Percentiles rank a stretch among this genome's conserved stretches.
Conservation (phyloP, 2,329 filamentous ascomycete genomes). For the Elsinoe batatas region DNA sequence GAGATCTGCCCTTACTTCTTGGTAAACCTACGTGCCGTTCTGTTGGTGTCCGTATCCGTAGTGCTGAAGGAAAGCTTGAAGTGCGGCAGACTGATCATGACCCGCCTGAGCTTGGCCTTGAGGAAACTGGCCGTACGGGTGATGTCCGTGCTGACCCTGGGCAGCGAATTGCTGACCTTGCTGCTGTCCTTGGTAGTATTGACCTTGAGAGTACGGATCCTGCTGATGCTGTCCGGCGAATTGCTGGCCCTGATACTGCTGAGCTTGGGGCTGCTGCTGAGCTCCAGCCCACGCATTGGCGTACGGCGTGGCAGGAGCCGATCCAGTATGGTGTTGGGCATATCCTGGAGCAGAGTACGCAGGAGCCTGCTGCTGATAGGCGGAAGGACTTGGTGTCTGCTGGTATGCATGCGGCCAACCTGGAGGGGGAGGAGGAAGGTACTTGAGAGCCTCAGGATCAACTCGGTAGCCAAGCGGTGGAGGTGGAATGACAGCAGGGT, state of each 20-base stretch:
- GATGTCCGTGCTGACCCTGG: neutral
- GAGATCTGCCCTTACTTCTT: neutral
- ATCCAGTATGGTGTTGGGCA: neutral
- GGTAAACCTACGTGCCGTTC: neutral
- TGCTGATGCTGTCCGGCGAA: no score
- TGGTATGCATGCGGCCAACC: conserved; percentile 19
- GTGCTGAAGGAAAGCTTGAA: neutral
- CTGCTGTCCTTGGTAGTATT: neutral
- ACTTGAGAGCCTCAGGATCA: conserved; percentile 17
- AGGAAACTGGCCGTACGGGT: neutral
- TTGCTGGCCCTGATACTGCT: no score
- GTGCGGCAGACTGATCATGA: conserved; percentile 2
- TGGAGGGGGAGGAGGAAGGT: conserved; percentile 15
- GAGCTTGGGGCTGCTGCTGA: neutral
- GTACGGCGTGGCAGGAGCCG: neutral
- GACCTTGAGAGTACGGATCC: no score
- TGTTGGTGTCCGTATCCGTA: neutral
- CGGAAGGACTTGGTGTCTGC: conserved; percentile 17
- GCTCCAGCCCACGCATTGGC: neutral
- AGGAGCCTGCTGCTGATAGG: neutral
- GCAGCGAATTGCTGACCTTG: neutral
- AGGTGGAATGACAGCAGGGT: neutral
- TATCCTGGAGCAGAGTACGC: no score
- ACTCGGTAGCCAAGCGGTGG: conserved; percentile 6
- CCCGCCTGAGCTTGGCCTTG: neutral